Evolutionary conservation across 495 filamentous ascomycete genomes (phyloP).

Genomic region (Penicillium malachiteum): DNA sequence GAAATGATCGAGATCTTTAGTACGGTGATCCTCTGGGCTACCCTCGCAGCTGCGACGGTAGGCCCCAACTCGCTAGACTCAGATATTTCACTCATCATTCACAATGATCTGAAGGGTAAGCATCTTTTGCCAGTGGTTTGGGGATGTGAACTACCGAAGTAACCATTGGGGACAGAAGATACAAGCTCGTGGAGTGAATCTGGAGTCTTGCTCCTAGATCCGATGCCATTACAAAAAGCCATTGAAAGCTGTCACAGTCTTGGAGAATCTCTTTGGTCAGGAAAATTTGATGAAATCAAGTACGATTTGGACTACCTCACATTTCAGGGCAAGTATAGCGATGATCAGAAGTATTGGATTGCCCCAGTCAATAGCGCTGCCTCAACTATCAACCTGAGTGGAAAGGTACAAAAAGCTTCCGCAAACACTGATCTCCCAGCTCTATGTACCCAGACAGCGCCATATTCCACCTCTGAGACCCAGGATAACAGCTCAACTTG

Average conservation of each 20-base stretch:
- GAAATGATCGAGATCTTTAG: constrained; percentile 1
- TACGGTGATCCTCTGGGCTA: constrained; percentile 3
- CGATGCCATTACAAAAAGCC: constrained; percentile 18
- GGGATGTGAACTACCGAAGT: background rate
- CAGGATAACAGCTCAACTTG: constrained; percentile 17
- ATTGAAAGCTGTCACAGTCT: constrained; percentile 14
- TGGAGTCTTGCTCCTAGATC: constrained; percentile 18
- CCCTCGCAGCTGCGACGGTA: constrained; percentile 7
- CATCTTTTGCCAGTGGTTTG: background rate
- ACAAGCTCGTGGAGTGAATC: constrained; percentile 16
- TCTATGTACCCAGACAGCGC: constrained; percentile 21
- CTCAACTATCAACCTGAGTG: constrained; percentile 14
- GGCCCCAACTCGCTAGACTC: constrained; percentile 14
- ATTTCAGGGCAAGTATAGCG: constrained; percentile 8
- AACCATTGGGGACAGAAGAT: constrained; percentile 8
- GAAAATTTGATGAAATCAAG: background rate
- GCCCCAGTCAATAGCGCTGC: constrained; percentile 6
- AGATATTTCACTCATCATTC: constrained; percentile 23
- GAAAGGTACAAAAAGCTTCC: constrained; percentile 8
- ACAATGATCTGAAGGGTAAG: constrained; percentile 23
- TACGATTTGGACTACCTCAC: constrained; percentile 15
- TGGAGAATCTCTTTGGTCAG: constrained; percentile 18
- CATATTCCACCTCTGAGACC: constrained; percentile 11
- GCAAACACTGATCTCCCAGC: constrained; percentile 13
- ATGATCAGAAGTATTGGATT: constrained; percentile 18